A percentile compares a stretch with the other conserved stretches of the same genome.
Evolutionary conservation across 177 flowering plant genomes (phyloP).

Genomic region (Vitis hybrid): DNA sequence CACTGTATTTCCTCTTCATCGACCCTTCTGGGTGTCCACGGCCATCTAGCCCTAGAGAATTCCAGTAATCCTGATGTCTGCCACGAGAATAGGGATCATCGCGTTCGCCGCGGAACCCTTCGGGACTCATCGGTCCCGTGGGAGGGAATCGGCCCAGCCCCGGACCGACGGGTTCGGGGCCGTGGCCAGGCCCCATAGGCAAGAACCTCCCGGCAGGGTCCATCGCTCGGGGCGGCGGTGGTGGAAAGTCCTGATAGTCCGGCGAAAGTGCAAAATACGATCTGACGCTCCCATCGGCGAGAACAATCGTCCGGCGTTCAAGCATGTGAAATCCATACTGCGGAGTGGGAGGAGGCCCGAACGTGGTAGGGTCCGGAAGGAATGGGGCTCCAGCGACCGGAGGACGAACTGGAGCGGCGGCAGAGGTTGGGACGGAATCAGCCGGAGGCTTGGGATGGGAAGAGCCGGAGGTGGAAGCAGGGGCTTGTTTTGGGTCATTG

Average conservation of each 20-base stretch:
- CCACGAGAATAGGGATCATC: constrained; percentile 27
- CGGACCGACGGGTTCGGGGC: constrained; percentile 15
- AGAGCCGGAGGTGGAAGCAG: constrained; percentile 13
- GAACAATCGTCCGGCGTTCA: constrained; percentile 73
- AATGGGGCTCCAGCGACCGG: constrained; percentile 14
- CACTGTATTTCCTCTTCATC: constrained; percentile 63
- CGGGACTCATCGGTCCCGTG: constrained; percentile 36
- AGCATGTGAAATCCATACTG: constrained; percentile 92
- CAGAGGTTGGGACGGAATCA: constrained; percentile 7
- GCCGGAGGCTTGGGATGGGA: constrained; percentile 9
- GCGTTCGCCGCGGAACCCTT: constrained; percentile 29
- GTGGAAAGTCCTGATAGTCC: constrained; percentile 64
- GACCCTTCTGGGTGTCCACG: constrained; percentile 31
- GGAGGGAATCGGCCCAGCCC: constrained; percentile 29
- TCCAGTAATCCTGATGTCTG: constrained; percentile 49
- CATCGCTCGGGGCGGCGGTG: constrained; percentile 11
- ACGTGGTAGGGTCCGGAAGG: constrained; percentile 33
- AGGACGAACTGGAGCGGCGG: constrained; percentile 3
- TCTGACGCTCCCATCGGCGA: constrained; percentile 83
- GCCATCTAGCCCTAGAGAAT: constrained; percentile 45
- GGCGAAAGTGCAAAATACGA: constrained; percentile 92
- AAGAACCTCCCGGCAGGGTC: constrained; percentile 24
- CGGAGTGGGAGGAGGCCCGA: constrained; percentile 65
- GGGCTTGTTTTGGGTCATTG: constrained; percentile 4
- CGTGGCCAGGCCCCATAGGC: constrained; percentile 18